Evolutionary conservation across 2,329 filamentous ascomycete genomes (phyloP).

Genomic region (Ilyonectria robusta): DNA sequence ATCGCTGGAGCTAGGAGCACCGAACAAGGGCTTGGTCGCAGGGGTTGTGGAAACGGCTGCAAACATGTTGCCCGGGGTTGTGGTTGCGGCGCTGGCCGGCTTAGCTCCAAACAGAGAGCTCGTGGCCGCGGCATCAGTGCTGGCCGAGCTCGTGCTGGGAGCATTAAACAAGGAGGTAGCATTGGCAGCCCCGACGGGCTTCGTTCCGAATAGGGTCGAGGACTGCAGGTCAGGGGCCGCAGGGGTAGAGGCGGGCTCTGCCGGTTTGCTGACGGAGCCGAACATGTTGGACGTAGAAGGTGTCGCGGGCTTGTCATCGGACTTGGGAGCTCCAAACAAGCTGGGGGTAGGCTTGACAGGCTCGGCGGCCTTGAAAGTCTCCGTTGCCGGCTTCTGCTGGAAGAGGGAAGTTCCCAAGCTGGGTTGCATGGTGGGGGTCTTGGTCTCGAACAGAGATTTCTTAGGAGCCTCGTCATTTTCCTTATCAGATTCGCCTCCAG

Average conservation of each 20-base stretch:
- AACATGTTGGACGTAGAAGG: slow-evolving; percentile 51
- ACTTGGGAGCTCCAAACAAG: slow-evolving; percentile 47
- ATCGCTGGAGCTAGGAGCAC: slow-evolving; percentile 36
- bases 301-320: slow-evolving; percentile 42
- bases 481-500: slow-evolving; percentile 60
- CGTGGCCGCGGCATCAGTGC: slow-evolving; percentile 31
- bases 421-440: slow-evolving; percentile 49
- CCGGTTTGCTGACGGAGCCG: slow-evolving; percentile 51
- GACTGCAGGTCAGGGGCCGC: slow-evolving; percentile 46
- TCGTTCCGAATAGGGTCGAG: slow-evolving; percentile 54
- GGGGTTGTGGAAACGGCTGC: slow-evolving; percentile 45
- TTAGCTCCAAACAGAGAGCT: slow-evolving; percentile 51
- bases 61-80: slow-evolving; percentile 47
- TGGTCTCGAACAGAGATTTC: slow-evolving; percentile 52
- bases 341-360: slow-evolving; percentile 41
- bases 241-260: slow-evolving; percentile 45
- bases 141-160: slow-evolving; percentile 36
- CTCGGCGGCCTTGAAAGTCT: slow-evolving; percentile 48
- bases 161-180: slow-evolving; percentile 53
- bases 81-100: slow-evolving; percentile 40
- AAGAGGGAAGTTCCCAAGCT: slow-evolving; percentile 51
- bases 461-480: slow-evolving; percentile 58
- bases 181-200: slow-evolving; percentile 33
- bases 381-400: slow-evolving; percentile 49
- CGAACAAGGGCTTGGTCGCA: slow-evolving; percentile 49